Base-by-base conservation (phyloP, 768 basidiomycete genomes). In the Porpolomopsis calyptriformis region DNA sequence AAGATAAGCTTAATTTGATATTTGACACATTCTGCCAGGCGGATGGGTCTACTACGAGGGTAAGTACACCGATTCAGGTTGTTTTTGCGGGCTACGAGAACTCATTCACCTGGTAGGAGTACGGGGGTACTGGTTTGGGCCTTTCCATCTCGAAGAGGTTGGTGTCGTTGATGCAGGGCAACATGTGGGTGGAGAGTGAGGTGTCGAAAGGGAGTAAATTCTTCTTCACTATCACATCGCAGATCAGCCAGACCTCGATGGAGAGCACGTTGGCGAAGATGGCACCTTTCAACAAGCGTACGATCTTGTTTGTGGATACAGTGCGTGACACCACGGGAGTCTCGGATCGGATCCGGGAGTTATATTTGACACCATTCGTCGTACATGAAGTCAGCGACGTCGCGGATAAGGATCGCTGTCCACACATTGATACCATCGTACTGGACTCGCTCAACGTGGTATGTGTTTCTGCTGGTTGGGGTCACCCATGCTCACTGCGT, bases 1-100 rank as follows among this genome's bases (percentile, higher is more conserved):
- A n/a, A n/a, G n/a, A n/a, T n/a, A n/a, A n/a, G n/a, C n/a, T n/a
- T n/a, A n/a, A n/a, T n/a, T n/a, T n/a, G n/a, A n/a, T 98, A 60
- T 99, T 98, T 65, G 96, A 99, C 60, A 98, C 96, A 1, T 99
- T 99, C 67, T 91, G 89, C 53, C 96, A 98, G 60, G 96, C 96
- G 0, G 96, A 98, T 70, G 96, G 96, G 20, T 97, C 92, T 6
- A 98, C 96, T 3, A 98, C 93, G 4, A 67, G 94, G 58, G 89
- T 88, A 55, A 35, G 82, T 70, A 6, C 26, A n/a, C 5, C 16
- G 26, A 6, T 7, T 3, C 25, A 4, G 7, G n/a, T 25, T 41
- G 31, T 36, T 39, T 43, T 50, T 43, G 48, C 34, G 44, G 50
- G 25, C n/a, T 49, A 18, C 22, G 10, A 11, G 16, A 23, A 48